These are phyloP conservation scores for Mucor sp. DNA, from an alignment of 371 early-diverging fungal genomes.

Conservation along the genomic window DNA sequence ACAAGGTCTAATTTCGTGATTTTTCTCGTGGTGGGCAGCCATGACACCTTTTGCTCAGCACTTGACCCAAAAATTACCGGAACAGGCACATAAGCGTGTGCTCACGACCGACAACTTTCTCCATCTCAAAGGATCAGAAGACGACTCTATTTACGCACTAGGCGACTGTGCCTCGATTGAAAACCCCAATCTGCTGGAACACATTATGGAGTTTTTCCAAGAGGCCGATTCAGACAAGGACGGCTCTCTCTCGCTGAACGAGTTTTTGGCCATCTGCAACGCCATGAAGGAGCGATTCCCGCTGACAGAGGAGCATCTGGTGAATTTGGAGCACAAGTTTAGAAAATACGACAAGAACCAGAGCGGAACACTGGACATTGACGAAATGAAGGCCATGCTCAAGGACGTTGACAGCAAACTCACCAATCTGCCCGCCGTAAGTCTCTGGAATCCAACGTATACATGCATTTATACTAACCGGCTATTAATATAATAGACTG, in stretches of 20 bases:
- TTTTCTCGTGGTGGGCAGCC: slow-evolving; percentile 30
- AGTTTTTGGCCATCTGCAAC: slow-evolving; percentile 16
- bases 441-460: too few species aligned
- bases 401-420: slow-evolving; percentile 64
- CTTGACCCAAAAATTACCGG: slow-evolving; percentile 47
- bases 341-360: slow-evolving; percentile 63
- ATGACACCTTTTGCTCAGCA: slow-evolving; percentile 68
- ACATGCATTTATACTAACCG: too few species aligned
- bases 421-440: slow-evolving; percentile 77
- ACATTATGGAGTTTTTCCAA: slow-evolving; percentile 55
- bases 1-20: neutral
- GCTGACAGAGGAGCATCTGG: slow-evolving; percentile 57
- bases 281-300: slow-evolving; percentile 50
- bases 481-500: too few species aligned
- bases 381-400: slow-evolving; percentile 62
- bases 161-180: slow-evolving; percentile 89
- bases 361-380: slow-evolving; percentile 59
- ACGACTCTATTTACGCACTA: slow-evolving; percentile 76
- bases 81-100: slow-evolving; percentile 65
- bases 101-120: slow-evolving; percentile 73
- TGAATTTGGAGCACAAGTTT: slow-evolving; percentile 52
- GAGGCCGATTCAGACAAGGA: slow-evolving; percentile 58
- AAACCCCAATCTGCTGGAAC: slow-evolving; percentile 64
- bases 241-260: slow-evolving; percentile 39
- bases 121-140: slow-evolving; percentile 65